Evolutionary conservation across 352 stramenopile genomes (phyloP), one percentile per base, ranked within the genome.

Genomic region (Globisporangium recalcitrans): DNA sequence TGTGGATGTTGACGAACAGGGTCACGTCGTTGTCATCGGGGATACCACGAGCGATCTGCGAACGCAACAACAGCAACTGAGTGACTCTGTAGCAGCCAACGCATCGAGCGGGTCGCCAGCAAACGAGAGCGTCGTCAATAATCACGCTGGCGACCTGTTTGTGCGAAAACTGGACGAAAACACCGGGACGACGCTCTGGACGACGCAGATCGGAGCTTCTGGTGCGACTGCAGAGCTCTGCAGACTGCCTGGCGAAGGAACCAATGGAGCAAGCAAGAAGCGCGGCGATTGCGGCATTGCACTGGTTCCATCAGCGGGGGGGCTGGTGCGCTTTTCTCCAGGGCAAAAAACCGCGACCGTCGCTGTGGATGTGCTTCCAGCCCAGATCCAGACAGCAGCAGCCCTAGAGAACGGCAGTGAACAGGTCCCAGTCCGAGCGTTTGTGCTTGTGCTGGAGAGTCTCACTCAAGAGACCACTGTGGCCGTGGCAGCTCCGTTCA

Each of bases 341-440:
- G 57, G 58, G 0, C 69, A 76, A 24, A 55, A 71, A 31, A 49
- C 55, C 10, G 63, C 60, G 5, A 67, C 64, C 16, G 32, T 76
- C 24, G 64, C 64, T 47, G 62, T 78, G 8, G 57, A 72, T 29
- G 22, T 78, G 16, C 69, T 77, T 0, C 62, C 65, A n/a, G 62
- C 52, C 55, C n/a, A 46, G 40, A 21, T 5, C 44, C 61, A 51
- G 47, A 60, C 16, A 22, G 19, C 26, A 46, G 4, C 27, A 27
- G 22, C 46, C 10, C 7, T 19, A 10, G 10, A 19, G 22, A 8
- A 40, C 24, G 26, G 24, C 11, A 61, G n/a, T 16, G 14, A 42
- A 13, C 10, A 52, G 22, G 16, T 3, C 9, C 7, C 46, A 21
- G 61, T 52, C 22, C 48, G 47, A 14, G 44, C 56, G 22, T 58